phyloP scores from a whole-genome alignment of 805 yeast species.

The Candida saitoana region DNA sequence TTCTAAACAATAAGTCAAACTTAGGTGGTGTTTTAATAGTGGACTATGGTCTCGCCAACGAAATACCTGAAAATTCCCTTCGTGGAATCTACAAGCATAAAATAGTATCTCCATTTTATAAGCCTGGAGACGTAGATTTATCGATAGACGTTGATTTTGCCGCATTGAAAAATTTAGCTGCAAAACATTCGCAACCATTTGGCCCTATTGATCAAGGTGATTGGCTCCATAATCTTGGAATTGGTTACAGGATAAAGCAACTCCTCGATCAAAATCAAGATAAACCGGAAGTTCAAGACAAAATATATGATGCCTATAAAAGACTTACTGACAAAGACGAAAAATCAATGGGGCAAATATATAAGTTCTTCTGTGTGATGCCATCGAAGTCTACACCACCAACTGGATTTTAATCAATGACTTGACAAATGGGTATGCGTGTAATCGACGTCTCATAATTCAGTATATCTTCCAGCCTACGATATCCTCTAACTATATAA shows the following conservation, averaged over 20 bases:
- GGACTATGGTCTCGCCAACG: slow-evolving; percentile 69
- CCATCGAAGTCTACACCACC: slow-evolving; percentile 44
- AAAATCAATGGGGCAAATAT: slow-evolving; percentile 69
- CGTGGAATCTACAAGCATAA: slow-evolving; percentile 72
- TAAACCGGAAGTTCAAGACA: slow-evolving; percentile 44
- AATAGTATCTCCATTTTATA: slow-evolving; percentile 68
- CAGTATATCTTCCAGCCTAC: too few species aligned
- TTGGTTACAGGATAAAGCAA: slow-evolving; percentile 64
- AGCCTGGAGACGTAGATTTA: slow-evolving; percentile 77
- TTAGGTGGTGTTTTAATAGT: slow-evolving; percentile 66
- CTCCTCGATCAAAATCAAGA: slow-evolving; percentile 41
- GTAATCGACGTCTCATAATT: too few species aligned
- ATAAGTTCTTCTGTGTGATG: slow-evolving; percentile 64
- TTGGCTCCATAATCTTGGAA: slow-evolving; percentile 73
- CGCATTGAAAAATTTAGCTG: slow-evolving; percentile 37
- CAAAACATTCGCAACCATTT: slow-evolving; percentile 18
- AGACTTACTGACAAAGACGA: slow-evolving; percentile 61
- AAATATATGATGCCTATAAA: slow-evolving; percentile 52
- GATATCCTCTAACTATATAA: too few species aligned
- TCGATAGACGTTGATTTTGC: slow-evolving; percentile 82
- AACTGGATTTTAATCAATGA: slow-evolving; percentile 47
- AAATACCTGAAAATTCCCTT: slow-evolving; percentile 60
- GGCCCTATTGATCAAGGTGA: slow-evolving; percentile 77
- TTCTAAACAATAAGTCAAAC: slow-evolving; percentile 35
- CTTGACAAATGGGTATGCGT: not conserved